These are phyloP conservation scores for Sporodiniella umbellata DNA, from an alignment of 371 early-diverging fungal species.

Conservation along the genomic window DNA sequence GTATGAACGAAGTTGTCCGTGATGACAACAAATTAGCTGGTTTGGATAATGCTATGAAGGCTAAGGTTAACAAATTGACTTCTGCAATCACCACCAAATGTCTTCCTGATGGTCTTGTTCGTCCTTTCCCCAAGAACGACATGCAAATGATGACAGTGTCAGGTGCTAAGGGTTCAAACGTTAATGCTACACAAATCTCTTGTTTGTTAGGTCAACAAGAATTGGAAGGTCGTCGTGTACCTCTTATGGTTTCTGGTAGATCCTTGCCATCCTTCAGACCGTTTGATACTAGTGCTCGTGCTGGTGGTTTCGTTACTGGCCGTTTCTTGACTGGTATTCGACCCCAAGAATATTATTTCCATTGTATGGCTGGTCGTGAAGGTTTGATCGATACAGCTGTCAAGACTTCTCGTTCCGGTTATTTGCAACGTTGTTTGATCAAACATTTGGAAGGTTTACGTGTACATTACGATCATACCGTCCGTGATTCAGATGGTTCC, in stretches of 20 bases:
- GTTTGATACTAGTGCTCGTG: conserved; percentile 85
- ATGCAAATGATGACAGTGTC: conserved; percentile 99
- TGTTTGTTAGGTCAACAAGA: conserved; percentile 99
- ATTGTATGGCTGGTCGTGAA: conserved; percentile 99
- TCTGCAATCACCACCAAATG: conserved; percentile 77
- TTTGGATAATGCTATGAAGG: conserved; percentile 90
- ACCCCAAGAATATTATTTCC: conserved; percentile 91
- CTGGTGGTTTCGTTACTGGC: conserved; percentile 98
- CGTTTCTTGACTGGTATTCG: conserved; percentile 99
- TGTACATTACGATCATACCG: conserved; percentile 97
- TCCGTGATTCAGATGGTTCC: conserved; percentile 92
- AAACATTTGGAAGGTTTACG: conserved; percentile 98
- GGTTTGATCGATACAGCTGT: conserved; percentile 99
- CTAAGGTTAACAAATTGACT: conserved; percentile 81
- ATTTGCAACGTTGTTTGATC: conserved; percentile 99
- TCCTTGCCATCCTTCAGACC: conserved; percentile 95
- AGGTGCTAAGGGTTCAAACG: conserved; percentile 99
- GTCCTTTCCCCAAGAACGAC: conserved; percentile 93
- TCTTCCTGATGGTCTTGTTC: conserved; percentile 82
- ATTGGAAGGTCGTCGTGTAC: conserved; percentile 99
- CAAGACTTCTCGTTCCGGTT: conserved; percentile 99
- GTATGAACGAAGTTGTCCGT: conserved; percentile 81
- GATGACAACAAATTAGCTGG: conserved; percentile 88
- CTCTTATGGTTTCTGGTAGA: conserved; percentile 97
- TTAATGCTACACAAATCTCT: conserved; percentile 99